Conservation (phyloP, 768 basidiomycete genomes). For the Macrolepiota dolichaula region DNA sequence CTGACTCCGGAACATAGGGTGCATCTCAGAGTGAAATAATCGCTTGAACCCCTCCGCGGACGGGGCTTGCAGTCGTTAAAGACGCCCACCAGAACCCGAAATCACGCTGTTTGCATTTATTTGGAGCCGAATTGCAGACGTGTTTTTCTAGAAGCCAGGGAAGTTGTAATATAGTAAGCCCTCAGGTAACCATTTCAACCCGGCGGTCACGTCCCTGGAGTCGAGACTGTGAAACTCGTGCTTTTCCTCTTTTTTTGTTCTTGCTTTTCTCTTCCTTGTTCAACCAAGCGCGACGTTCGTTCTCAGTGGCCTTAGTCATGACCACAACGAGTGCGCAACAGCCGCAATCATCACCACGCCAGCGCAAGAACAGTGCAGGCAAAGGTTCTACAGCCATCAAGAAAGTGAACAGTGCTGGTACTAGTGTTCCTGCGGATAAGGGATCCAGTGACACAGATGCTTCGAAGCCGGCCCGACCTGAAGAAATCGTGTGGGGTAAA, state of each 20-base stretch:
- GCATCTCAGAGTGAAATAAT: not conserved
- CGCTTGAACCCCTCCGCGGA: not conserved
- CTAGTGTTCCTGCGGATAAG: conserved; percentile 12
- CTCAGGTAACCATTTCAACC: not conserved
- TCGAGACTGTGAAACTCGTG: not conserved
- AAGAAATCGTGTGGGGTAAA: conserved; percentile 84
- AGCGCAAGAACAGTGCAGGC: conserved; percentile 21
- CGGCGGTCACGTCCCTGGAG: not conserved
- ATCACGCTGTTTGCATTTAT: conserved; percentile 1
- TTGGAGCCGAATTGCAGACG: not conserved
- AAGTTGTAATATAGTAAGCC: not conserved
- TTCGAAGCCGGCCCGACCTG: conserved; percentile 7
- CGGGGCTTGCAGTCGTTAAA: not conserved
- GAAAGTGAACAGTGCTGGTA: not conserved
- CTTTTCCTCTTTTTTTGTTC: not conserved
- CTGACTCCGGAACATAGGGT: not conserved
- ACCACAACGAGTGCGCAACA: not conserved
- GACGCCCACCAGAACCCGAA: not conserved
- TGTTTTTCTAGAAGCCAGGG: conserved; percentile 10
- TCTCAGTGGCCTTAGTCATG: not conserved
- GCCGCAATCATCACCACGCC: conserved; percentile 29
- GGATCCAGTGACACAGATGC: conserved; percentile 14
- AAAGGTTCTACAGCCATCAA: not conserved
- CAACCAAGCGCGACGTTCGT: conserved; percentile 2
- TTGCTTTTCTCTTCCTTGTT: conserved; percentile 4